Base-by-base conservation (phyloP, 768 basidiomycete species). In the Botryobasidium botryosum region DNA sequence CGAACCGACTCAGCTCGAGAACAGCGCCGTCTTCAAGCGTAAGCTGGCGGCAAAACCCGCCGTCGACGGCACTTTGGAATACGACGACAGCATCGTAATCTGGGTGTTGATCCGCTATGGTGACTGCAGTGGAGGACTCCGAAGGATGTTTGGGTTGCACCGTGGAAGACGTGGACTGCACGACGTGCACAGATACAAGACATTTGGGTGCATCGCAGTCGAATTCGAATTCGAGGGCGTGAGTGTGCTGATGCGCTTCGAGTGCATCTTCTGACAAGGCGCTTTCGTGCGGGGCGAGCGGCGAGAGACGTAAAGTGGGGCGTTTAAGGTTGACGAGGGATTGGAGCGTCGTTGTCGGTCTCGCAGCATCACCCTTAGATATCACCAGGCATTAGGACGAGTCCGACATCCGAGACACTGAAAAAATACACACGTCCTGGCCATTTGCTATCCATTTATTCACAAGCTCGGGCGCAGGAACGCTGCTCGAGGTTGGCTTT, bases 281-380 rank as follows among this genome's bases (percentile, higher is more conserved):
- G 12, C 69, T 55, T 21, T 58, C 59, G 25, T 46, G 27, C 18
- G 60, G 53, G 3, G 68, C 53, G 17, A 82, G 64, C 1, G 79
- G 85, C 6, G 75, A 77, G 3, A 91, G 71, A 10, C 79, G 72
- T 27, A 96, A 69, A 1, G 85, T 77, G 1, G 90, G 90, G 4
- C 90, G 74, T 57, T 91, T 92, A 53, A 94, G 75, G 57, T 94
- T 96, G 51, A 94, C 88, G 27, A 91, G 70, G 0, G 90, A 90
- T 62, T 94, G 90, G 0, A 96, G 68, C 2, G 90, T 92, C 0
- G 90, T 96, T 0, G 90, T 92, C 0, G 88, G 76, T 55, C 87
- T 80, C 7, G 77, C 70, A 25, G 75, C n/a, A n/a, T n/a, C n/a
- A n/a, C n/a, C n/a, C n/a, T n/a, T n/a, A n/a, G n/a, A n/a, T n/a